Evolutionary conservation across 169 alveolate genomes (phyloP).

Genomic region (Plasmodium cynomolgi): DNA sequence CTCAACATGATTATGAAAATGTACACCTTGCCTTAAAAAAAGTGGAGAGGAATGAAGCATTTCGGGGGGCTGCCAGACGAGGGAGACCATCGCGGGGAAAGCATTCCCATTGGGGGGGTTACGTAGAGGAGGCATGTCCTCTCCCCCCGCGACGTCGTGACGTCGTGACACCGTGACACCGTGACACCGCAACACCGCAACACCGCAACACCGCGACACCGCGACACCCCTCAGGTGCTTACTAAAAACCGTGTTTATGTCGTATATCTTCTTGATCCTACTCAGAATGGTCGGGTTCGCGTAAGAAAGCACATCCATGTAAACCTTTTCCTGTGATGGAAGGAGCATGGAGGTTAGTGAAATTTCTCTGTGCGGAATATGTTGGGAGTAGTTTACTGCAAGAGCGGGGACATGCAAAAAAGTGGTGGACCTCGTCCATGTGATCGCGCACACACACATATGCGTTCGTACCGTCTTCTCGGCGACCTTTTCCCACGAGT

Average conservation of each 20-base stretch:
- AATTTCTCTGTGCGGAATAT: not conserved
- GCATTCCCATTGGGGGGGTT: not conserved
- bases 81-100: not conserved
- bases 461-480: conserved; percentile 55
- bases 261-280: conserved; percentile 47
- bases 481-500: conserved; percentile 84
- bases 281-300: conserved; percentile 25
- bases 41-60: not conserved
- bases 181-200: conserved; percentile 7
- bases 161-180: conserved; percentile 3
- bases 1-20: conserved; percentile 65
- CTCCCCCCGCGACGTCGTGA: not conserved
- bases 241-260: conserved; percentile 66
- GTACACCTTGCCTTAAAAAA: conserved; percentile 25
- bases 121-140: not conserved
- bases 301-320: conserved; percentile 49
- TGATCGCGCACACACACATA: not conserved
- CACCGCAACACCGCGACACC: conserved; percentile 18
- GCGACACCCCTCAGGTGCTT: not conserved
- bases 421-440: not conserved
- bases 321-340: conserved; percentile 54
- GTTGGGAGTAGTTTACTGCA: not conserved
- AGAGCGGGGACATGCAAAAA: not conserved
- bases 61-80: not conserved
- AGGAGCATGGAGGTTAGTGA: not conserved